Evolutionary conservation across 2,329 filamentous ascomycete genomes (phyloP), one percentile per base, ranked within the genome.

Genomic region (Coleophoma crateriformis): DNA sequence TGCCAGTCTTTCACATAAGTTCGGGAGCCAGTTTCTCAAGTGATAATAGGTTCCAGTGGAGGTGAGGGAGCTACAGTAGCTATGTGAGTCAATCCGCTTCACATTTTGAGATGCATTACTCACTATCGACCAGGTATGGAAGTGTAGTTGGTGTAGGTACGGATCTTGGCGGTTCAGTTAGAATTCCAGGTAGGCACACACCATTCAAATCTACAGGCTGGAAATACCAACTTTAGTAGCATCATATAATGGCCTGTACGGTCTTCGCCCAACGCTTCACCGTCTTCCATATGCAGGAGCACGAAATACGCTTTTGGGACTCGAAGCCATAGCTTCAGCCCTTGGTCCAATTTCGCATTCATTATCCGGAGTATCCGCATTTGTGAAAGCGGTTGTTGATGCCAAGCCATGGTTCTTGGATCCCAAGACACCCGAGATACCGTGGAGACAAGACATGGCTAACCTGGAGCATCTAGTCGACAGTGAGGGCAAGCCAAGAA

Each of bases 361-460:
- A 14, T 49, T 65, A 11, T 53, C 58, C 7, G 52, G 57, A 4
- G 49, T 65, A n/a, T 52, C 63, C 44, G 33, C 64, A n/a, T 66
- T 64, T 49, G 63, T 58, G 19, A 59, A 63, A 52, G 54, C 63
- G 1, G 50, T 66, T 27, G 48, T 64, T 11, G 58, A 56, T 20
- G 50, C 56, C 7, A 44, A 58, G 15, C 63, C 62, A 7, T 67
- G 64, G 64, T 56, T 34, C 22, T 50, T 54, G 33, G 64, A 66
- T 46, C 64, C 64, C 35, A 64, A 66, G 46, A 50, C 55, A 19
- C 35, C 64, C 15, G 61, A 63, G 5, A 64, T 67, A 22, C 64
- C 64, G 8, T 67, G 64, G 64, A 73, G 81, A 3, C 63, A 72
- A 14, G 68, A 75, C 13, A 22, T 38, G 35, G 14, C 17, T 38